Base-by-base conservation (phyloP, 805 yeast genomes). In the Zygoascus ofunaensis region DNA sequence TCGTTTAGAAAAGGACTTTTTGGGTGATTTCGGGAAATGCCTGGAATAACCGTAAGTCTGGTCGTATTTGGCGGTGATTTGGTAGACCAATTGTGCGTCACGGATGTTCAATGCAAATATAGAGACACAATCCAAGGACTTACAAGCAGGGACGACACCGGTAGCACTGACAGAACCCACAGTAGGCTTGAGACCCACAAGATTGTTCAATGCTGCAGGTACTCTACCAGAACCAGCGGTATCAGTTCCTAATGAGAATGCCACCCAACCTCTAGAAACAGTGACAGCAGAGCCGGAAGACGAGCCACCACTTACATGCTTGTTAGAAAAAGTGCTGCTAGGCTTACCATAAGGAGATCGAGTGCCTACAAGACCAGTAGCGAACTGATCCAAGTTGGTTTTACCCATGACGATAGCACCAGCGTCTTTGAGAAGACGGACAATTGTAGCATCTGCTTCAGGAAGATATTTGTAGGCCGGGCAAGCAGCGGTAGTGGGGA, bases 171-270 rank as follows among this genome's bases (percentile, higher is more conserved):
- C 80, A 1, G 77, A 77, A 44, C 98, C 98, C 49, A 79, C 78
- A 1, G 97, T 80, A 33, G 98, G 97, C 64, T 90, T 90, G 53
- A 92, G 74, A 18, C 97, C 97, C 51, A 90, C 75, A 54, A 87
- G 66, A 64, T 92, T 92, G 72, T 90, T 90, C 52, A 90, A 71
- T 24, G 87, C 90, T 21, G 97, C 97, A 22, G 98, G 98, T 26
- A 90, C 98, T 58, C 98, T 77, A 35, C 97, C 97, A 4, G 95
- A 86, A 19, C 98, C 98, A 7, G 98, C 98, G 32, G 98, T 90
- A 61, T 90, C 98, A 4, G 97, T 92, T 32, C 97, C 97, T 54
- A 90, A 70, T 1, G 96, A 74, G 40, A 90, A 57, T 28, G 97
- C 96, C 15, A 86, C 96, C 39, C 80, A 70, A 47, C 97, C 97